Evolutionary conservation across 1,139 yeast genomes (phyloP).

Genomic region (Geotrichum candidum): DNA sequence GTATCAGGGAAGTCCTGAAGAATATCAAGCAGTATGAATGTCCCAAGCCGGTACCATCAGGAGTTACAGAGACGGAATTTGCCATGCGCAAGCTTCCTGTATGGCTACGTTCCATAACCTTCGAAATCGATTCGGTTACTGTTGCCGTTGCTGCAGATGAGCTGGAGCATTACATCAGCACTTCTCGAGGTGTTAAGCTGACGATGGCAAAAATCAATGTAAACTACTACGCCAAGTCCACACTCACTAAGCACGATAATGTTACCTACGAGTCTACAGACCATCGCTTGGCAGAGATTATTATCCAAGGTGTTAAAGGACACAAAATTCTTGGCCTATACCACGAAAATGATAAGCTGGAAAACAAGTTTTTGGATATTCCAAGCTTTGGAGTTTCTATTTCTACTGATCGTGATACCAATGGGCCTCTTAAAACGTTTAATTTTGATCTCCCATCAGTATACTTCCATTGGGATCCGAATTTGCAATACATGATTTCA

Average conservation of each 20-base stretch:
- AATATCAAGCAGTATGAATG: slow-evolving; percentile 18
- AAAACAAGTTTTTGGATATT: slow-evolving; percentile 25
- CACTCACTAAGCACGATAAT: background rate
- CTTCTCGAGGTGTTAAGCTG: slow-evolving; percentile 10
- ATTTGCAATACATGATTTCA: slow-evolving; percentile 28
- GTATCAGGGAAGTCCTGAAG: slow-evolving; percentile 26
- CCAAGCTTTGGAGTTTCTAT: slow-evolving; percentile 27
- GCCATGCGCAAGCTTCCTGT: slow-evolving; percentile 31
- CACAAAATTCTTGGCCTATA: slow-evolving; percentile 28
- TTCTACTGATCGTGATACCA: slow-evolving; percentile 20
- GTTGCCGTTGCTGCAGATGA: slow-evolving; percentile 26
- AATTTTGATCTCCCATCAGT: slow-evolving; percentile 28
- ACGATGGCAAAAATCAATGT: slow-evolving; percentile 1
- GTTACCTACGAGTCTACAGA: slow-evolving; percentile 6
- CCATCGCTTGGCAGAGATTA: slow-evolving; percentile 18
- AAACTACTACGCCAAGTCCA: background rate
- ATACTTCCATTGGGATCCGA: slow-evolving; percentile 28
- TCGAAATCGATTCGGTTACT: slow-evolving; percentile 29
- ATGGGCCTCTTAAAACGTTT: slow-evolving; percentile 20
- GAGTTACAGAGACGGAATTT: slow-evolving; percentile 9
- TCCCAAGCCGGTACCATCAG: background rate
- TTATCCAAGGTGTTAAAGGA: slow-evolving; percentile 30
- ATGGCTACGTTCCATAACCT: slow-evolving; percentile 30
- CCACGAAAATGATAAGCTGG: slow-evolving; percentile 16
- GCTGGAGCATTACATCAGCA: slow-evolving; percentile 5